Conservation (phyloP, 2,329 filamentous ascomycete species). For the Calonectria pseudoreteaudii region DNA sequence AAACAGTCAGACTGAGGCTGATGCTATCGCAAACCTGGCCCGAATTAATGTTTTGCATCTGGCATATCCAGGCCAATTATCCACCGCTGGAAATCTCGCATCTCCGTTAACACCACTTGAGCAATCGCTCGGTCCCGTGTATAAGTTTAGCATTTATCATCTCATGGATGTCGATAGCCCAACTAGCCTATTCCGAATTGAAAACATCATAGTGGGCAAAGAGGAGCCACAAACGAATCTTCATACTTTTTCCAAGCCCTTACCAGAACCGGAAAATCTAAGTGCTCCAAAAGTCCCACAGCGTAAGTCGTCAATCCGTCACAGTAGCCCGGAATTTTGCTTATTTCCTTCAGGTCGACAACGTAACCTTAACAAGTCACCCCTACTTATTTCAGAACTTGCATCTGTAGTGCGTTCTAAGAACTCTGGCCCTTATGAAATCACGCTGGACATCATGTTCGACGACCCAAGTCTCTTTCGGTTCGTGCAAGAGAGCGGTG, state of each 20-base stretch:
- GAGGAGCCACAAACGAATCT: background rate
- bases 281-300: background rate
- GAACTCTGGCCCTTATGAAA: background rate
- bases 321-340: background rate
- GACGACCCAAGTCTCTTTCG: background rate
- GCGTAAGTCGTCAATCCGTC: background rate
- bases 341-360: background rate
- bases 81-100: background rate
- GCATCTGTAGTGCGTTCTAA: background rate
- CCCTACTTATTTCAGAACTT: background rate
- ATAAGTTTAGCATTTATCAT: background rate
- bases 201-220: background rate
- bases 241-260: background rate
- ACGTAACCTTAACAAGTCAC: background rate
- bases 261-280: background rate
- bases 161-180: background rate
- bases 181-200: background rate
- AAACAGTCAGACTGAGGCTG: background rate
- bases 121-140: background rate
- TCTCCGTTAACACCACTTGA: background rate
- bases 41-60: background rate
- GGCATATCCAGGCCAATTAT: background rate
- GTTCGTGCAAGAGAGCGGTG: background rate
- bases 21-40: background rate
- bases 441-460: background rate